Base-by-base conservation (phyloP, 768 basidiomycete genomes). In the Porphyrellus cyaneotinctus region DNA sequence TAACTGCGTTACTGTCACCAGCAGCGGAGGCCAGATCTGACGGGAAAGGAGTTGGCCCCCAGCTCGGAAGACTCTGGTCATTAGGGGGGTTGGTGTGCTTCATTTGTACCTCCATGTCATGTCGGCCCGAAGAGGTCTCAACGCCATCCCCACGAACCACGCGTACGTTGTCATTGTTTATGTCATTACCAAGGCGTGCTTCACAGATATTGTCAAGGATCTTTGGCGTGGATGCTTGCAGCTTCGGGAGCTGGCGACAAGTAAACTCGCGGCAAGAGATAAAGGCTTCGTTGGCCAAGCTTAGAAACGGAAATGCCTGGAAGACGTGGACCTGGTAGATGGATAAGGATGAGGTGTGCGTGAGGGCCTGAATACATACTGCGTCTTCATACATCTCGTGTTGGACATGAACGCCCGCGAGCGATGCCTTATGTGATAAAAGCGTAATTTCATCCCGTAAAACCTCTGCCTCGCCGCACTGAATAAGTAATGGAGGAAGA, bases 371-470 rank as follows among this genome's bases (percentile, higher is more conserved):
- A 22, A 18, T 11, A 75, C 86, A 62, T 62, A 95, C 92, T 46
- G 86, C 88, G 70, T 99, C 95, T 62, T 95, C 87, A 62, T 90
- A 97, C 35, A 91, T 70, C 66, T 97, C 94, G 60, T 95, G 89
- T 55, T 80, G 81, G 28, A 97, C 90, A 49, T 87, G 75, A 33
- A 95, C 91, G 3, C 94, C 95, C 0, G 88, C 84, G 24, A 89
- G 67, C 6, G 85, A 82, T 12, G 97, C 97, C 67, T 99, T 99
- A 71, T 95, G 91, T 2, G 95, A 93, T 24, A 98, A 69, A 10
- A 99, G 78, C 15, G 87, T 87, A 22, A 91, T 87, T 67, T 98
- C 95, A 62, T 99, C 95, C 24, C 93, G 77, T n/a, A 99, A 76
- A 0, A 97, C 92, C 66, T 99, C 95, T 1, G 91, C 87, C 56